A percentile compares a stretch with the other conserved stretches of the same genome.
Conservation (phyloP, 306 rosid species). For the Trifolium subterraneum region DNA sequence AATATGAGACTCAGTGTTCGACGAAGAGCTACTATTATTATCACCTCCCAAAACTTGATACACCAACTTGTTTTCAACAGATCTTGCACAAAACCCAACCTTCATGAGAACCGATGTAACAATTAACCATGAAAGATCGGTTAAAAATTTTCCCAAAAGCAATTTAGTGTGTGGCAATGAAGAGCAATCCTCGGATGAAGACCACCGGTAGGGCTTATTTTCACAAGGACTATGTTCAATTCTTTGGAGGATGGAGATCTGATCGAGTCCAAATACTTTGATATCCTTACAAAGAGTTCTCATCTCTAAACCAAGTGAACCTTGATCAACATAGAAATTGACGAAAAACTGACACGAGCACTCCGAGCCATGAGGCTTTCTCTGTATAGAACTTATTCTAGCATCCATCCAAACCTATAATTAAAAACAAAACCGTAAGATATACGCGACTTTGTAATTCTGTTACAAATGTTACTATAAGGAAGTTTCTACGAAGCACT, state of each 20-base stretch:
- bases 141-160: constrained; percentile 67
- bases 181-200: constrained; percentile 65
- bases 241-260: constrained; percentile 74
- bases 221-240: constrained; percentile 55
- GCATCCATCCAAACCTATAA: constrained; percentile 80
- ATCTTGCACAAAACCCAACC: constrained; percentile 64
- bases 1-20: constrained; percentile 41
- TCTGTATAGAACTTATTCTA: constrained; percentile 78
- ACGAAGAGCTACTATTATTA: constrained; percentile 32
- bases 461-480: background rate
- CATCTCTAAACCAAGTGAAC: constrained; percentile 76
- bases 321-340: constrained; percentile 72
- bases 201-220: constrained; percentile 73
- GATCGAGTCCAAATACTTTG: constrained; percentile 58
- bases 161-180: constrained; percentile 66
- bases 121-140: constrained; percentile 81
- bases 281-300: constrained; percentile 68
- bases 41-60: constrained; percentile 64
- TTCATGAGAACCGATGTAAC: constrained; percentile 66
- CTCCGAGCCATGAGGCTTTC: constrained; percentile 73
- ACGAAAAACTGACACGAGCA: constrained; percentile 80
- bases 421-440: background rate
- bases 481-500: background rate
- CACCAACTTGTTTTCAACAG: constrained; percentile 68
- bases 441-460: constrained; percentile 22